Conservation (phyloP, 331 rosid species). For the Cydonia oblonga region DNA sequence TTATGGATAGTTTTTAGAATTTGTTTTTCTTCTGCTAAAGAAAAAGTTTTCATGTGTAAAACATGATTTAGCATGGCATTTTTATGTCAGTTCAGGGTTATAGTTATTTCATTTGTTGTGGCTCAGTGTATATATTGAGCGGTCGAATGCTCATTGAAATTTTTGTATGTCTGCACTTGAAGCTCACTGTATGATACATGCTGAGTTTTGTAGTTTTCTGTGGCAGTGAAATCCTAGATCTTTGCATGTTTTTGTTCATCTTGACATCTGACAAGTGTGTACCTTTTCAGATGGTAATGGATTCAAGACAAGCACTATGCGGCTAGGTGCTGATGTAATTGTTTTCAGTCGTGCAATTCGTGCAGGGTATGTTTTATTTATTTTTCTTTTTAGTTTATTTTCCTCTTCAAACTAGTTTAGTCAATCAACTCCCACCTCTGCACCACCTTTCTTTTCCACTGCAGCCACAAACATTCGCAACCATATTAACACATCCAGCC, state of each 20-base stretch:
- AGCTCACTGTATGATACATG: neutral
- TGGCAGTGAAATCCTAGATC: neutral
- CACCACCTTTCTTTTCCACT: neutral
- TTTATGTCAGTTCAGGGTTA: neutral
- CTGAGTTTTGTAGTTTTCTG: neutral
- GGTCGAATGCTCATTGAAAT: neutral
- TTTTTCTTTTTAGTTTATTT: constrained; percentile 3
- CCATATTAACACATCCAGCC: neutral
- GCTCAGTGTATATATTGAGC: neutral
- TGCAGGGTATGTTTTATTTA: constrained; percentile 37
- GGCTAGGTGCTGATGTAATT: constrained; percentile 88
- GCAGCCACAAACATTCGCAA: neutral
- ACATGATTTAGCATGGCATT: neutral
- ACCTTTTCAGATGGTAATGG: constrained; percentile 82
- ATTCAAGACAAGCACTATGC: constrained; percentile 96
- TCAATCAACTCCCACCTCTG: neutral
- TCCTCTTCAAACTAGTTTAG: neutral
- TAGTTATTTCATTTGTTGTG: neutral
- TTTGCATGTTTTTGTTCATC: neutral
- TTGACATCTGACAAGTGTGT: neutral
- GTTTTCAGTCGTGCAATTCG: constrained; percentile 64
- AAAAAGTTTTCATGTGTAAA: neutral
- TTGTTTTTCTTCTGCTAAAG: neutral
- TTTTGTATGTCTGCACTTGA: neutral
- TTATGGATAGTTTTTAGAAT: neutral